phyloP scores from a whole-genome alignment of 768 basidiomycete species.

The Clitopilus hobsonii region DNA sequence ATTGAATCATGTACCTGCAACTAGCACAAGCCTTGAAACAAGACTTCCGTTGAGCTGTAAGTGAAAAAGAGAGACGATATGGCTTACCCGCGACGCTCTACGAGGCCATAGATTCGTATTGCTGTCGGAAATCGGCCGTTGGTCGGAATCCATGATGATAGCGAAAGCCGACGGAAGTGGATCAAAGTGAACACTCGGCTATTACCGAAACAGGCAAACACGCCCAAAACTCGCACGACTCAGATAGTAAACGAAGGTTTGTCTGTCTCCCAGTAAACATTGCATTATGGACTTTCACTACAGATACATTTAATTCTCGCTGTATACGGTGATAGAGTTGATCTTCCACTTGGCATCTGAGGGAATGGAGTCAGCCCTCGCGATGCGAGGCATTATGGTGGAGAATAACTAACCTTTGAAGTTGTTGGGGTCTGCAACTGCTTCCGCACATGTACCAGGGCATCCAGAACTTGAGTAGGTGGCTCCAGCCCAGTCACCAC shows the following conservation, averaged over 20 bases:
- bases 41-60: conserved; percentile 3
- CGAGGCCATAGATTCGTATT: conserved; percentile 42
- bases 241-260: too few relatives aligned
- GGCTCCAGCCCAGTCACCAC: conserved; percentile 42
- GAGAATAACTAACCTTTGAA: conserved; percentile 28
- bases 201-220: conserved; percentile 14
- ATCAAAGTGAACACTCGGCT: conserved; percentile 24
- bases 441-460: conserved; percentile 38
- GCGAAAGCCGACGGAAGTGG: conserved; percentile 23
- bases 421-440: conserved; percentile 54
- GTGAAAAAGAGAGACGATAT: conserved; percentile 9
- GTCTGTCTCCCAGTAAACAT: too few relatives aligned
- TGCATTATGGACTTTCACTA: too few relatives aligned
- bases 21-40: conserved; percentile 49
- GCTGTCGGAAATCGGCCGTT: conserved; percentile 49
- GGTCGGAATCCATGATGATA: conserved; percentile 36
- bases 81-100: conserved; percentile 45
- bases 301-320: not conserved
- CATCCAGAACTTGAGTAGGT: conserved; percentile 30
- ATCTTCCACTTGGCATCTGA: conserved; percentile 54
- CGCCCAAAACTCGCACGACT: not conserved
- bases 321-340: conserved; percentile 26
- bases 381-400: not conserved
- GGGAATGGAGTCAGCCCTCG: not conserved
- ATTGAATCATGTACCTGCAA: conserved; percentile 41